phyloP scores from a whole-genome alignment of 768 basidiomycete genomes.

The Cystofilobasidium ferigula region DNA sequence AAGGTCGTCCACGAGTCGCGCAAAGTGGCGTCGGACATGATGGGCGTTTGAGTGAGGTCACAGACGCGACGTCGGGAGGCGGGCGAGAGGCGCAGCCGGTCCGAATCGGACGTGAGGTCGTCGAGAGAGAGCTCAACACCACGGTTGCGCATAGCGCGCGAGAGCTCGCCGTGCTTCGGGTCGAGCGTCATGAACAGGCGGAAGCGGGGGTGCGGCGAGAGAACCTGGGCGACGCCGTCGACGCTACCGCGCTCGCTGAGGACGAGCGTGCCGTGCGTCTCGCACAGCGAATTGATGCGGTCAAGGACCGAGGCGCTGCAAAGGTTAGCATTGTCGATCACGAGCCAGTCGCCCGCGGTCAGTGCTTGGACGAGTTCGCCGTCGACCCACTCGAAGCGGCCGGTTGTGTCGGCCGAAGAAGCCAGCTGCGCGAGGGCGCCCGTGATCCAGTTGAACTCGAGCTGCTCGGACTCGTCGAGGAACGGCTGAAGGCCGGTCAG shows the following conservation, averaged over 20 bases:
- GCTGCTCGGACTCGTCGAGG: slow-evolving; percentile 13
- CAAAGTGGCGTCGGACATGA: background rate
- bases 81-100: slow-evolving; percentile 14
- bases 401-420: slow-evolving; percentile 31
- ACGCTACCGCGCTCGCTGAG: slow-evolving; percentile 82
- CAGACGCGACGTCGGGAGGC: slow-evolving; percentile 1
- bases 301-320: slow-evolving; percentile 94
- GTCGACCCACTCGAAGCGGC: slow-evolving; percentile 87
- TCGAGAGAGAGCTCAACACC: slow-evolving; percentile 68
- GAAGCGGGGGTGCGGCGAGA: slow-evolving; percentile 78
- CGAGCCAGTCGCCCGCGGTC: slow-evolving; percentile 74
- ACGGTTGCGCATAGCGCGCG: slow-evolving; percentile 95
- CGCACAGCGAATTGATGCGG: slow-evolving; percentile 90
- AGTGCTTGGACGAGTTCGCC: slow-evolving; percentile 80
- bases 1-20: slow-evolving; percentile 7
- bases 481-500: slow-evolving; percentile 8
- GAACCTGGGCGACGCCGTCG: slow-evolving; percentile 57
- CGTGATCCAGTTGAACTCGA: slow-evolving; percentile 17
- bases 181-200: slow-evolving; percentile 89
- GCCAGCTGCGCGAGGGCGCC: slow-evolving; percentile 18
- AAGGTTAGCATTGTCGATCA: slow-evolving; percentile 84
- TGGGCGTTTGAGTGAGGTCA: slow-evolving; percentile 5
- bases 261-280: slow-evolving; percentile 66
- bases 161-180: slow-evolving; percentile 81
- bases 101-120: slow-evolving; percentile 14